Percentiles rank a stretch among this genome's conserved stretches.
Conservation (phyloP, 2,329 filamentous ascomycete genomes). For the Colletotrichum shisoi region DNA sequence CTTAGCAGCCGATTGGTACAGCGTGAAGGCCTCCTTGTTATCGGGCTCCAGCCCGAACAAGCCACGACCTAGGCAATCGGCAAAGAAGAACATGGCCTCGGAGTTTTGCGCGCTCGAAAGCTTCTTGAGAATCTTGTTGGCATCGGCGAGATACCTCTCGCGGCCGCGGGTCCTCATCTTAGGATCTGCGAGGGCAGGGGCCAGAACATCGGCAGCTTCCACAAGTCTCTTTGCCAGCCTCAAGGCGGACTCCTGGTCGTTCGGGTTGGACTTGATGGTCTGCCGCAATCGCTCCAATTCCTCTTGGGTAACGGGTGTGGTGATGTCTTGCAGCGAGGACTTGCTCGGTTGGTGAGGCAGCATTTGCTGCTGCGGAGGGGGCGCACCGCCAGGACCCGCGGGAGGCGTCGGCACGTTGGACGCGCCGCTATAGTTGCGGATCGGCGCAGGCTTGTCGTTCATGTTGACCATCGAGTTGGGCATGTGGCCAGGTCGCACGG, state of each 20-base stretch:
- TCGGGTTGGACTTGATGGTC: constrained; percentile 73
- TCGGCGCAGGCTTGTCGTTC: constrained; percentile 65
- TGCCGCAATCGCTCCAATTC: constrained; percentile 80
- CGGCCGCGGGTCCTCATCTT: constrained; percentile 76
- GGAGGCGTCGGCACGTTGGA: constrained; percentile 54
- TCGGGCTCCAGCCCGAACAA: constrained; percentile 80
- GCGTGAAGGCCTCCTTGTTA: constrained; percentile 87
- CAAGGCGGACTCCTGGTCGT: constrained; percentile 75
- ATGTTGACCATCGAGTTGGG: constrained; percentile 64
- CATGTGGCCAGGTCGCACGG: constrained; percentile 70
- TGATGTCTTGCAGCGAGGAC: constrained; percentile 27
- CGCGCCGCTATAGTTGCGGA: constrained; percentile 64
- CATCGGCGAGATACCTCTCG: constrained; percentile 84
- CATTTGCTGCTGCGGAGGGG: constrained; percentile 52
- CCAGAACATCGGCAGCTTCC: constrained; percentile 81
- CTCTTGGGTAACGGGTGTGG: constrained; percentile 73
- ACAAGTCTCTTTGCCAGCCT: constrained; percentile 82
- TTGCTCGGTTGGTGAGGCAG: constrained; percentile 42
- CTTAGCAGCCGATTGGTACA: constrained; percentile 95
- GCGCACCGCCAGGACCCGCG: constrained; percentile 30
- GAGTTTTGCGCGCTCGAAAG: constrained; percentile 74
- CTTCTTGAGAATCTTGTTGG: constrained; percentile 91
- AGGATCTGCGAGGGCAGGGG: constrained; percentile 70
- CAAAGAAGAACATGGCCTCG: constrained; percentile 92
- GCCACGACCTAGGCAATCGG: constrained; percentile 87